These are phyloP conservation scores for Oryza meridionalis DNA, from an alignment of 176 grass and related monocot species.

Conservation along the genomic window DNA sequence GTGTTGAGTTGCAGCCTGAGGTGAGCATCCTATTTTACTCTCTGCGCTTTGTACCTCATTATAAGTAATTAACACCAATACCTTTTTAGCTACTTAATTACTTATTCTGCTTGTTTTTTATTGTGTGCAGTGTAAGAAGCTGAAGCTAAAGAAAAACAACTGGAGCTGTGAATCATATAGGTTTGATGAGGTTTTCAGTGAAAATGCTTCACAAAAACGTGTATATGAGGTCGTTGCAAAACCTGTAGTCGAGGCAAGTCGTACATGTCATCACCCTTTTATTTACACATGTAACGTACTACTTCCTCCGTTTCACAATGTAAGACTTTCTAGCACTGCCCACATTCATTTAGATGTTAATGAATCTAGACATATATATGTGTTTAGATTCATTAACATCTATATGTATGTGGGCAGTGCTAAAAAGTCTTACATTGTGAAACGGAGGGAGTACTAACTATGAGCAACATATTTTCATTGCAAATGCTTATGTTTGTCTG, in stretches of 20 bases:
- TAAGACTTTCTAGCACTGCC: no score
- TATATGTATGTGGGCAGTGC: no score
- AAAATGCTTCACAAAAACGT: slow-evolving; percentile 85
- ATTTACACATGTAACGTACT: slow-evolving; percentile 5
- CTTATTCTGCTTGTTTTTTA: not conserved
- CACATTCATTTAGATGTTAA: no score
- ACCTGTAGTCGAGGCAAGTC: slow-evolving; percentile 91
- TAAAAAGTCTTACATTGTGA: no score
- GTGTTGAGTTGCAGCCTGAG: slow-evolving; percentile 92
- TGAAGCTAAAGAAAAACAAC: slow-evolving; percentile 90
- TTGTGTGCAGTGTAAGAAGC: slow-evolving; percentile 69
- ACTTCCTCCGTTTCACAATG: no score
- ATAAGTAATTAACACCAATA: not conserved
- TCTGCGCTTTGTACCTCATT: not conserved
- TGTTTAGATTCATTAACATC: no score
- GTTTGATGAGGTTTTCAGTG: slow-evolving; percentile 87
- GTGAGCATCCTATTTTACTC: slow-evolving; percentile 41
- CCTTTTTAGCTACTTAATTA: not conserved
- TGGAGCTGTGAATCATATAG: slow-evolving; percentile 88
- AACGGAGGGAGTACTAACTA: no score
- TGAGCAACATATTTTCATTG: slow-evolving; percentile 9
- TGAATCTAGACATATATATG: no score
- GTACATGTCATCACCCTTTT: not conserved
- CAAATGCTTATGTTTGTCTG: not conserved
- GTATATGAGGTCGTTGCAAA: slow-evolving; percentile 86